Base-by-base conservation (phyloP, 2,329 filamentous ascomycete species). In the Truncatella angustata region DNA sequence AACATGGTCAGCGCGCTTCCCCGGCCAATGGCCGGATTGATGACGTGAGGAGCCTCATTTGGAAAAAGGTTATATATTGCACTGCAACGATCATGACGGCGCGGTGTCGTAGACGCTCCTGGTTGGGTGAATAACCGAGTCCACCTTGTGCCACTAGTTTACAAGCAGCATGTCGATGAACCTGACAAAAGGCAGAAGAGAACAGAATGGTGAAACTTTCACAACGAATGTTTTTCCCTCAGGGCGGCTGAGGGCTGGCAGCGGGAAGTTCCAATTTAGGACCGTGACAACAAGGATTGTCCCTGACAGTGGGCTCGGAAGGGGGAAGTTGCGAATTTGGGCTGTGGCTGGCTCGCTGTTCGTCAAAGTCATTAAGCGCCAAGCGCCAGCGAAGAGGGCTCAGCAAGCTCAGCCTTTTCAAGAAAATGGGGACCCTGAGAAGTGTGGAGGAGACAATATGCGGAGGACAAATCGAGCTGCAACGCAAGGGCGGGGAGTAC, bases 31-130 rank as follows among this genome's bases (percentile, higher is more conserved):
- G 37, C 18, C 21, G 24, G 26, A 20, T 46, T 46, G 43, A 24
- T 46, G 28, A 46, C 43, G 43, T 46, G 43, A 46, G 43, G 34
- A 46, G 43, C 43, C 34, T 46, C 28, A 32, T 32, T 32, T 32
- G 28, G 28, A 32, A 7, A 32, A 32, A 32, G 28, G 28, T 32
- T 32, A n/a, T n/a, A n/a, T n/a, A n/a, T n/a, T n/a, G n/a, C n/a
- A n/a, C n/a, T n/a, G n/a, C n/a, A n/a, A n/a, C n/a, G n/a, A n/a
- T n/a, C n/a, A n/a, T n/a, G n/a, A n/a, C n/a, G n/a, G n/a, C n/a
- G n/a, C n/a, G n/a, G n/a, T n/a, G n/a, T n/a, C n/a, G n/a, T n/a
- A n/a, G n/a, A n/a, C n/a, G n/a, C n/a, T n/a, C n/a, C n/a, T n/a
- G n/a, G n/a, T n/a, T n/a, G n/a, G n/a, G n/a, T n/a, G n/a, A n/a